phyloP scores from a whole-genome alignment of 2,329 filamentous ascomycete species.

The Aspergillus piperis region DNA sequence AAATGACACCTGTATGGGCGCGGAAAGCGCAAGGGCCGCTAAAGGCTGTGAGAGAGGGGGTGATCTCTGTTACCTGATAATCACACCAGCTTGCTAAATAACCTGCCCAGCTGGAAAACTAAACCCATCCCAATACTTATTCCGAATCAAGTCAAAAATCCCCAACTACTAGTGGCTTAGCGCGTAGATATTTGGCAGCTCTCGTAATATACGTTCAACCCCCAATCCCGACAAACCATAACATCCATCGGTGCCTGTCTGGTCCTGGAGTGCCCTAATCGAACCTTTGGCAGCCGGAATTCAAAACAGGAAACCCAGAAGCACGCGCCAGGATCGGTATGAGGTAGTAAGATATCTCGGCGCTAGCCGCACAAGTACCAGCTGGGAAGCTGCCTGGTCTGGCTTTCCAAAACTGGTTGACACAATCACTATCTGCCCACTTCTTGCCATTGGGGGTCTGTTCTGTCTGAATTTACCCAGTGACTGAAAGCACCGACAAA shows the following conservation, averaged over 20 bases:
- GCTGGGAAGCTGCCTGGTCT: conserved; percentile 5
- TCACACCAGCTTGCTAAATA: conserved; percentile 8
- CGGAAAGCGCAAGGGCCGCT: not conserved
- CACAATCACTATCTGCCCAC: not conserved
- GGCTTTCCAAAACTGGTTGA: conserved; percentile 8
- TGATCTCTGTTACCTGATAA: conserved; percentile 3
- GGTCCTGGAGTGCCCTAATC: not conserved
- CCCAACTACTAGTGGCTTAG: conserved; percentile 18
- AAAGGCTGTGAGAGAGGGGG: not conserved
- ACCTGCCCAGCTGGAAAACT: conserved; percentile 6
- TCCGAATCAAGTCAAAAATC: conserved; percentile 38
- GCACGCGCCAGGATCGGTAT: not conserved
- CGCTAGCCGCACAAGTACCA: not conserved
- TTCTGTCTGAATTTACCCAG: not conserved
- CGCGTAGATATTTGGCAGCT: not conserved
- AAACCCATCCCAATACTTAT: conserved; percentile 15
- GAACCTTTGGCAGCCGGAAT: not conserved
- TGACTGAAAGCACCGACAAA: not conserved
- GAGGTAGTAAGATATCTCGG: not conserved
- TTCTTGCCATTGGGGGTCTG: not conserved
- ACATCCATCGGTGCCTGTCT: not conserved
- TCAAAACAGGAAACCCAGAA: not conserved
- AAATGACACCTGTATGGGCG: conserved; percentile 1
- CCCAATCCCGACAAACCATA: not conserved
- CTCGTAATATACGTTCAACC: not conserved